phyloP scores from a whole-genome alignment of 805 yeast genomes.

The Monosporozyma aerobia region DNA sequence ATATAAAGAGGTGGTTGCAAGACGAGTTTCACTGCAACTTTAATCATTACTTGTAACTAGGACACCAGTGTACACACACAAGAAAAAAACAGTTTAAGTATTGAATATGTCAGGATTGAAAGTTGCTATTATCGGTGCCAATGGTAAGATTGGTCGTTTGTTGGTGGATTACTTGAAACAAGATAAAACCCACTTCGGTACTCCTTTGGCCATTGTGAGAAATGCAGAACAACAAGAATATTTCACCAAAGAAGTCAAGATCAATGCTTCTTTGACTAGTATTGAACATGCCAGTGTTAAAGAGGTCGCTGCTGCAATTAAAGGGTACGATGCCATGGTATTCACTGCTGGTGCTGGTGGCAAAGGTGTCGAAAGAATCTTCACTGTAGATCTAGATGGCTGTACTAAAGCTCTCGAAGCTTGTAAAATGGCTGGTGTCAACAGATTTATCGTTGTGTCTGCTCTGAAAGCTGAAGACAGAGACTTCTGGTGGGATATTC shows the following conservation, averaged over 20 bases:
- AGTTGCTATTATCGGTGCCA: constrained; percentile 49
- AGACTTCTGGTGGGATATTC: constrained; percentile 33
- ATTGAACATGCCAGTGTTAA: constrained; percentile 31
- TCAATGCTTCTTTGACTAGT: constrained; percentile 32
- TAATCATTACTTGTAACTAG: no score
- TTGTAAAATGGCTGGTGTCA: constrained; percentile 34
- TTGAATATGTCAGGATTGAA: constrained; percentile 10
- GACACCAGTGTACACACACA: no score
- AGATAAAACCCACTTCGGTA: constrained; percentile 24
- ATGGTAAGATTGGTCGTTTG: constrained; percentile 49
- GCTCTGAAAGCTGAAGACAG: constrained; percentile 48
- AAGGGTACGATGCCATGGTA: constrained; percentile 47
- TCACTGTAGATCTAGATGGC: constrained; percentile 54
- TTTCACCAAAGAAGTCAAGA: constrained; percentile 32
- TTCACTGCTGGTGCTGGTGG: constrained; percentile 61
- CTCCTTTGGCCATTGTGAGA: constrained; percentile 38
- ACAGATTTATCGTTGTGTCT: constrained; percentile 45
- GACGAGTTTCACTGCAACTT: no score
- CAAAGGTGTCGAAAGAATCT: constrained; percentile 35
- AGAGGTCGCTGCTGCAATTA: constrained; percentile 31
- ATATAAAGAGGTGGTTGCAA: background rate
- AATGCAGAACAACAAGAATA: constrained; percentile 35
- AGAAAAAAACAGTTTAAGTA: no score
- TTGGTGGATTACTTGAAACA: constrained; percentile 32
- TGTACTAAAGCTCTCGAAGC: constrained; percentile 52